Evolutionary conservation across 768 basidiomycete species (phyloP).

Genomic region (Tulasnella sp.): DNA sequence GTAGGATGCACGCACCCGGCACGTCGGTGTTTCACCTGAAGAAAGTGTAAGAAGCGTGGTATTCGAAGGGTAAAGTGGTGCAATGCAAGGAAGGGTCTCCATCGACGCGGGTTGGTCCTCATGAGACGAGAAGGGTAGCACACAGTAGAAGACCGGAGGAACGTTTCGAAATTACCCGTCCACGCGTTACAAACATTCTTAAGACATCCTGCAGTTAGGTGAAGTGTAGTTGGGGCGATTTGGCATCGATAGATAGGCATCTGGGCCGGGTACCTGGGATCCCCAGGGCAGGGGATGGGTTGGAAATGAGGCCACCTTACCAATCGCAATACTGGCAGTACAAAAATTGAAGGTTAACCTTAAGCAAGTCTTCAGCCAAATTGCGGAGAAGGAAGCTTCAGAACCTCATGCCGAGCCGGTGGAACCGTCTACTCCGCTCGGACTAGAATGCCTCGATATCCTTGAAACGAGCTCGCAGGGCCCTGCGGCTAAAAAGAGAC

Average conservation of each 20-base stretch:
- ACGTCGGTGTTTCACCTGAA: neutral
- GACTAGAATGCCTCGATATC: neutral
- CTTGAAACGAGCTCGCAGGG: neutral
- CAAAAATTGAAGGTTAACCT: neutral
- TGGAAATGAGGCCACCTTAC: neutral
- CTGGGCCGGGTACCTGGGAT: neutral
- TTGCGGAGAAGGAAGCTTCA: neutral
- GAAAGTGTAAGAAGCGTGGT: neutral
- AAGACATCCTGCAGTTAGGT: no score
- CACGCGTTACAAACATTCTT: no score
- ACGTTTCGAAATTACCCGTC: no score
- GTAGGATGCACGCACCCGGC: neutral
- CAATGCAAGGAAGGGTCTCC: neutral
- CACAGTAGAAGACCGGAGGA: neutral
- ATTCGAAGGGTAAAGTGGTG: neutral
- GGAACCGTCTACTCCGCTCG: neutral
- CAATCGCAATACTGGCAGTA: neutral
- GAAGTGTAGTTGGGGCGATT: no score
- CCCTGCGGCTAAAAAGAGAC: neutral
- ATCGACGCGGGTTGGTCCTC: neutral
- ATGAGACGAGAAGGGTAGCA: neutral
- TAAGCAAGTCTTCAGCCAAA: neutral
- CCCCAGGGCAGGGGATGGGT: neutral
- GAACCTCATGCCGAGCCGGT: neutral
- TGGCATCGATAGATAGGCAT: no score